Evolutionary conservation across 2,329 filamentous ascomycete genomes (phyloP).

Genomic region (Ambrosiella xylebori): DNA sequence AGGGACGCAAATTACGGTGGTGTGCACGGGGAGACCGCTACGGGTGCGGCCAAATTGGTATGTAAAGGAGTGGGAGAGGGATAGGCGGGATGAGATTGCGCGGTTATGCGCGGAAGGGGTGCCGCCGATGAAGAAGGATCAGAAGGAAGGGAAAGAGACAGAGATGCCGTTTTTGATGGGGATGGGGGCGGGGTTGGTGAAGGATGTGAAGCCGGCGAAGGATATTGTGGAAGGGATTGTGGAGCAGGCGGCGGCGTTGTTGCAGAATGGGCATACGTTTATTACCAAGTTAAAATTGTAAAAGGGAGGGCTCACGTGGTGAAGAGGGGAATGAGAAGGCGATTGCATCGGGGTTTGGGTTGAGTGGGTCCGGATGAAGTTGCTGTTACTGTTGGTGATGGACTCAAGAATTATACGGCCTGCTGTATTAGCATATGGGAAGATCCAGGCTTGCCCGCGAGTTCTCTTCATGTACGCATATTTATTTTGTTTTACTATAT

Average conservation of each 20-base stretch:
- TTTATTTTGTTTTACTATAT: neutral
- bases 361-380: too few relatives aligned
- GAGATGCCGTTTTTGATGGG: slow-evolving; percentile 88
- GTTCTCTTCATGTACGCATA: neutral
- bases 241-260: slow-evolving; percentile 48
- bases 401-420: too few relatives aligned
- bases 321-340: neutral
- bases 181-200: slow-evolving; percentile 68
- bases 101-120: slow-evolving; percentile 59
- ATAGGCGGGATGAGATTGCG: slow-evolving; percentile 53
- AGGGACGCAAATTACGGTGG: slow-evolving; percentile 68
- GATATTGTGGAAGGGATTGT: slow-evolving; percentile 90
- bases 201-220: slow-evolving; percentile 60
- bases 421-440: neutral
- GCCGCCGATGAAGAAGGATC: slow-evolving; percentile 65
- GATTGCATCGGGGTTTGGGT: too few relatives aligned
- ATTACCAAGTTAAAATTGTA: slow-evolving; percentile 31
- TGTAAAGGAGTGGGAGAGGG: slow-evolving; percentile 59
- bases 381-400: too few relatives aligned
- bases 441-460: neutral
- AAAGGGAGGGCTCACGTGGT: slow-evolving; percentile 13
- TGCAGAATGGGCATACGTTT: slow-evolving; percentile 46
- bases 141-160: slow-evolving; percentile 66
- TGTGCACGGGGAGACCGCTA: slow-evolving; percentile 66
- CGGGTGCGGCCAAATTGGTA: slow-evolving; percentile 72